Percentiles rank a stretch among this genome's conserved stretches.
phyloP scores from a whole-genome alignment of 257 asterid genomes.

The Coffea canephora region DNA sequence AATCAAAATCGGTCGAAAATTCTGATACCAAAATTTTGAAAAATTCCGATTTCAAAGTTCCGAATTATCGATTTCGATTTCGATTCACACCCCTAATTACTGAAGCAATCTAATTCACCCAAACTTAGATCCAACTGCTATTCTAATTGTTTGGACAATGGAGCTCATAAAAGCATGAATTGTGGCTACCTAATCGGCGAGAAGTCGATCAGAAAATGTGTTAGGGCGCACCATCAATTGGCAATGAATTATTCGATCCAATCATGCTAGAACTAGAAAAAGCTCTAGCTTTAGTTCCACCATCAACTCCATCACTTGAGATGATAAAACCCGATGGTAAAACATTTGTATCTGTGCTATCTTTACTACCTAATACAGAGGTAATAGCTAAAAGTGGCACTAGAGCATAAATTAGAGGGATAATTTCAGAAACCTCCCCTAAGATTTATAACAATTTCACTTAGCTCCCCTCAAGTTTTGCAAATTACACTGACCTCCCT shows the following conservation, averaged over 20 bases:
- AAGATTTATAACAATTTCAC: constrained; percentile 10
- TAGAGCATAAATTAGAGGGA: constrained; percentile 46
- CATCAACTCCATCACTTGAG: constrained; percentile 31
- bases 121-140: constrained; percentile 27
- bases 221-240: constrained; percentile 38
- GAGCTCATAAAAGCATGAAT: constrained; percentile 47
- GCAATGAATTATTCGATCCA: constrained; percentile 39
- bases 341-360: constrained; percentile 1
- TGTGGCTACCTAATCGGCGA: constrained; percentile 46
- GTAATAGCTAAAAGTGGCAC: constrained; percentile 30
- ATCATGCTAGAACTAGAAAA: constrained; percentile 22
- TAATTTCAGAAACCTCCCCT: constrained; percentile 30
- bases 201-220: constrained; percentile 32
- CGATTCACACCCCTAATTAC: background rate
- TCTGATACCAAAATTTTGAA: no score
- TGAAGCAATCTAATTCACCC: constrained; percentile 5
- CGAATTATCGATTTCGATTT: no score
- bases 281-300: constrained; percentile 12
- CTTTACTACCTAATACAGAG: constrained; percentile 40
- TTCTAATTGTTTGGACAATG: constrained; percentile 46
- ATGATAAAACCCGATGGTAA: no score
- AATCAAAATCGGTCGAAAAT: no score
- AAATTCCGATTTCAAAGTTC: no score
- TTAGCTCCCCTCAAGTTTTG: no score
- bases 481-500: no score